Evolutionary conservation across 2,329 filamentous ascomycete genomes (phyloP), one percentile per base, ranked within the genome.

Genomic region (Epichloe gansuensis): DNA sequence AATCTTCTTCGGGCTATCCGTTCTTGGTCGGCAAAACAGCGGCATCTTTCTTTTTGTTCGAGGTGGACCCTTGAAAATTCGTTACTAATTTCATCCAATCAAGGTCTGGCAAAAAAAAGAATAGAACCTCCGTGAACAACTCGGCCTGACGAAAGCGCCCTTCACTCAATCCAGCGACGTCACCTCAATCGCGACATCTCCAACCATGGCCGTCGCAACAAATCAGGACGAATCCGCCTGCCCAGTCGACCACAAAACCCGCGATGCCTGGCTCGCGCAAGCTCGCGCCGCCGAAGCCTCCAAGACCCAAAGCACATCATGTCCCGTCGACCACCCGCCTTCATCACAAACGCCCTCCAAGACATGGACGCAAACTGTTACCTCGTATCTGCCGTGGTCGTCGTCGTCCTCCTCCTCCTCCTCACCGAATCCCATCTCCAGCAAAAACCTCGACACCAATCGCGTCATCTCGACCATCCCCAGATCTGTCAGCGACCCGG

Each of bases 191-290:
- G 21, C 42, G 38, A 35, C 46, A 45, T 15, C 25, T 11, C 17
- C 41, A 13, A 25, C 21, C 38, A 54, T 54, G 43, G 52, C 48
- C 41, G 54, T 35, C 25, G 25, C 48, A 34, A 21, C 62, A 41
- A 47, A 62, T 51, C 56, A 55, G 43, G 45, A 58, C 46, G 55
- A 62, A 21, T 57, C 61, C 58, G 75, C 75, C 54, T 97, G 93
- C 63, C 93, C 93, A 5, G 89, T 97, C 63, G 91, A 97, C 71
- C 86, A 91, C 71, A 87, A 88, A 63, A 86, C 89, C 50, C 85
- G 93, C 62, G 86, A 90, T 62, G 82, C 85, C 61, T 98, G 91
- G 91, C 78, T 97, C 39, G 75, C 78, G 53, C 82, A 88, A 64
- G 82, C 84, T 42, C 73, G 71, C 56, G 69, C 80, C 64, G 71